Percentiles rank a stretch among this genome's conserved stretches.
These are phyloP conservation scores for Dalbergia cultrata DNA, from an alignment of 306 rosid species.

Conservation along the genomic window DNA sequence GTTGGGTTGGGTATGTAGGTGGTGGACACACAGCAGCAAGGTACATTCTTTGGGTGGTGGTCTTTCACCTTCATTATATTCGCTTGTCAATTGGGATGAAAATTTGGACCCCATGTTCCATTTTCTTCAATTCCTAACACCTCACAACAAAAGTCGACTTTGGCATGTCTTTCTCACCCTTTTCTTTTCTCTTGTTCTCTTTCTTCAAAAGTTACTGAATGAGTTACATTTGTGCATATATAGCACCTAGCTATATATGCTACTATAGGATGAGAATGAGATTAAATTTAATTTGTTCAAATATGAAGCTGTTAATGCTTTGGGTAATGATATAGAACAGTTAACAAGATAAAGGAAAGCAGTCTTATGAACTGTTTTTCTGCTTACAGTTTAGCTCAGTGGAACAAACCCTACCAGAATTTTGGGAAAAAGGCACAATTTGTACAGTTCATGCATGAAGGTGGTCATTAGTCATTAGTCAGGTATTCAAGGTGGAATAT, in stretches of 20 bases:
- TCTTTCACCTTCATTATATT: conserved; percentile 61
- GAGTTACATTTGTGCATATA: not conserved
- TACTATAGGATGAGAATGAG: not conserved
- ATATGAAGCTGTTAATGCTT: not conserved
- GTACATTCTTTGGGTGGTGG: conserved; percentile 49
- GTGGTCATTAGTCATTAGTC: not conserved
- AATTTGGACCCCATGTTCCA: conserved; percentile 46
- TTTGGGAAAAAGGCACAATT: not conserved
- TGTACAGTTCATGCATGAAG: not conserved
- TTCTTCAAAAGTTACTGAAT: conserved; percentile 37
- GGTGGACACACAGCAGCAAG: conserved; percentile 12
- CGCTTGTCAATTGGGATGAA: conserved; percentile 52
- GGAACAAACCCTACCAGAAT: no score
- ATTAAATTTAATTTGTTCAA: conserved; percentile 33
- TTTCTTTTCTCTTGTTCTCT: conserved; percentile 30
- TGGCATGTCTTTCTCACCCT: conserved; percentile 45
- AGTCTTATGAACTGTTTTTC: no score
- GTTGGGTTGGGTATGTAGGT: conserved; percentile 46
- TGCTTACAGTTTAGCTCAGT: conserved; percentile 4
- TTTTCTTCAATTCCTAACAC: conserved; percentile 45
- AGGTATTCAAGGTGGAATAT: not conserved
- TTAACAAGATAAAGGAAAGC: not conserved
- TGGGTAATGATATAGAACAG: not conserved
- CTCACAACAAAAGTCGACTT: conserved; percentile 46
- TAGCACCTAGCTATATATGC: conserved; percentile 14